Base-by-base conservation (phyloP, 1,139 yeast genomes). In the Geotrichum bryndzae region DNA sequence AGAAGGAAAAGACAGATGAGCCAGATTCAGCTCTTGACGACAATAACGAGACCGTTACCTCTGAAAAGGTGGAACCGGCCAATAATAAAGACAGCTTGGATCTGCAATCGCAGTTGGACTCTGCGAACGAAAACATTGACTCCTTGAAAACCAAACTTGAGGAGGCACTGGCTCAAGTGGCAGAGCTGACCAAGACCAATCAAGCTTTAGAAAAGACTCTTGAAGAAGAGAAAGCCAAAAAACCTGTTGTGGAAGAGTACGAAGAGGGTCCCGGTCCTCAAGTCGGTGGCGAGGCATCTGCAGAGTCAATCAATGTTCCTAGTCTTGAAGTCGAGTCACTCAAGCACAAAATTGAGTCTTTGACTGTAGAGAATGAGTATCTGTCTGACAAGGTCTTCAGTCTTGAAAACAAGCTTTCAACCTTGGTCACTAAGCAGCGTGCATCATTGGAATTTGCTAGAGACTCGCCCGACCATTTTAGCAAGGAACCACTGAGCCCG, bases 361-460 rank as follows among this genome's bases (percentile, higher is more conserved):
- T 67, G 73, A 1, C 69, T 73, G 45, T 66, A 15, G 64, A 62
- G 53, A 62, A 74, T 35, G 66, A 61, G 33, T 59, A 65, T 54
- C 66, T 73, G 18, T 73, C 72, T 51, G 68, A 64, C 51, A 78
- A 73, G 60, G 69, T 74, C 41, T 73, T 73, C 59, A 68, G 70
- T 11, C 67, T 79, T 62, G 82, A 77, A 66, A 41, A 41, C 46
- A 41, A 41, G 18, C 22, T 41, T 41, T 18, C 46, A 2, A 41
- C 13, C 22, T 13, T 41, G 46, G n/a, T 41, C 22, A 41, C 6
- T 18, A 41, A 41, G 46, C 46, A 41, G 46, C 46, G 46, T 6
- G 46, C 46, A 41, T 41, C 46, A 6, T 7, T 41, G 5, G 46
- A 41, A 15, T 13, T 41, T 41, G 46, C n/a, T n/a, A 41, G 46